Conservation (phyloP, 805 yeast species). For the Komagataella mondaviorum region DNA sequence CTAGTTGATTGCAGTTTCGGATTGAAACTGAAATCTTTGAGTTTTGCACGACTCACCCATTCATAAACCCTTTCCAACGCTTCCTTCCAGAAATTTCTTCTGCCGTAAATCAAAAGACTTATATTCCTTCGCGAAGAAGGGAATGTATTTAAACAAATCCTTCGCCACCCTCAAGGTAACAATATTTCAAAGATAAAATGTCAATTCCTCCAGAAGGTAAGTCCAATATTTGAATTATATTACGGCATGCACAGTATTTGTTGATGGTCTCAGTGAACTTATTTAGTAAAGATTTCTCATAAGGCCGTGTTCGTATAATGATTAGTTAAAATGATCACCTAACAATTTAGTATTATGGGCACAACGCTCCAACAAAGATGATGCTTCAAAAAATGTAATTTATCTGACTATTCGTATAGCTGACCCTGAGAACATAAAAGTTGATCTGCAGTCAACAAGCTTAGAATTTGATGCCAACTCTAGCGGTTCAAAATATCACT, state of each 20-base stretch:
- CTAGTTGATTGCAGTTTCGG: neutral
- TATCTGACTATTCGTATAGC: slow-evolving; percentile 62
- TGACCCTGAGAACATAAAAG: slow-evolving; percentile 50
- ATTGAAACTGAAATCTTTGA: neutral
- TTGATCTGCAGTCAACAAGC: slow-evolving; percentile 42
- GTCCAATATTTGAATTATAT: neutral
- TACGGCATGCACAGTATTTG: neutral
- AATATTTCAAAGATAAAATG: neutral
- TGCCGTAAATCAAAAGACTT: neutral
- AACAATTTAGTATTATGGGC: slow-evolving; percentile 68
- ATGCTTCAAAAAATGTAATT: slow-evolving; percentile 58
- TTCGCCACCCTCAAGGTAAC: neutral
- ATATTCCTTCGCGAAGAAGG: neutral
- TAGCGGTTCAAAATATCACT: slow-evolving; percentile 41
- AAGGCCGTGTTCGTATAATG: neutral
- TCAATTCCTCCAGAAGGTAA: slow-evolving; percentile 3
- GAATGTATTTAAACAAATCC: neutral
- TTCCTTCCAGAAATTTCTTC: neutral
- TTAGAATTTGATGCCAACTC: slow-evolving; percentile 39
- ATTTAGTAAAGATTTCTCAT: no score
- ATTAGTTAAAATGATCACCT: neutral
- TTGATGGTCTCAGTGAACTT: neutral
- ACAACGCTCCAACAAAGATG: slow-evolving; percentile 77
- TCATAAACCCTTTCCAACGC: no score
- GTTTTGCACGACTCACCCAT: neutral